These are phyloP conservation scores for Globisporangium camurandrum DNA, from an alignment of 352 stramenopile genomes.

Conservation along the genomic window DNA sequence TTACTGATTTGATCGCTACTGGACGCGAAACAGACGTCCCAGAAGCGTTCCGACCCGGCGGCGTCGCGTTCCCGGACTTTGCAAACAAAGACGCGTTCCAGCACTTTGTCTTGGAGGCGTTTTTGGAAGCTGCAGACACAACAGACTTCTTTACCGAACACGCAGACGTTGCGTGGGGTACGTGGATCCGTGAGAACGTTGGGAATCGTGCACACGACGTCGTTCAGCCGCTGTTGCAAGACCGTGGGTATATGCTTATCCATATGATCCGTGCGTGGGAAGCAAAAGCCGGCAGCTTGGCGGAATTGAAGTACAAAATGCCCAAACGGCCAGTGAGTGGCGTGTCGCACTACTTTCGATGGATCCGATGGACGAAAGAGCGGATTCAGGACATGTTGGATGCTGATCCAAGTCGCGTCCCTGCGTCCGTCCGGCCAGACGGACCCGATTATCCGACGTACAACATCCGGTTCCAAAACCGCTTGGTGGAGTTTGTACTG, in stretches of 20 bases:
- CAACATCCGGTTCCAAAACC: conserved; percentile 47
- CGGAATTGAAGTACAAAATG: conserved; percentile 41
- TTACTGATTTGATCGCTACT: conserved; percentile 16
- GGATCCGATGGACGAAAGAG: conserved; percentile 65
- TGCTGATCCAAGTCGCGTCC: conserved; percentile 23
- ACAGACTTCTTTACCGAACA: conserved; percentile 52
- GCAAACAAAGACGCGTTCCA: conserved; percentile 43
- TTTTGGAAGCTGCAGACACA: conserved; percentile 40
- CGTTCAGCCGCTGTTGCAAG: conserved; percentile 32
- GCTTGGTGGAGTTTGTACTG: conserved; percentile 36
- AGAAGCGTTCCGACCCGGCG: conserved; percentile 23
- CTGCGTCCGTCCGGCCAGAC: conserved; percentile 23
- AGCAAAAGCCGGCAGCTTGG: conserved; percentile 24
- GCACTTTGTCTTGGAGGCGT: conserved; percentile 33
- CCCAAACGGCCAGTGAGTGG: conserved; percentile 38
- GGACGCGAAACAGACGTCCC: conserved; percentile 23
- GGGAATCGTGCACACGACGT: conserved; percentile 33
- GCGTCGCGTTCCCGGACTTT: conserved; percentile 33
- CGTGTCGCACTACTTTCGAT: conserved; percentile 61
- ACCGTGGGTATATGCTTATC: conserved; percentile 53
- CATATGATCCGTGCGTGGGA: conserved; percentile 68
- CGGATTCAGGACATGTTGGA: conserved; percentile 43
- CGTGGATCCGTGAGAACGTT: conserved; percentile 44
- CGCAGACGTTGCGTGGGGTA: conserved; percentile 36
- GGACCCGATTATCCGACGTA: conserved; percentile 49